Conservation (phyloP, 805 yeast species). For the Candida tammaniensis region DNA sequence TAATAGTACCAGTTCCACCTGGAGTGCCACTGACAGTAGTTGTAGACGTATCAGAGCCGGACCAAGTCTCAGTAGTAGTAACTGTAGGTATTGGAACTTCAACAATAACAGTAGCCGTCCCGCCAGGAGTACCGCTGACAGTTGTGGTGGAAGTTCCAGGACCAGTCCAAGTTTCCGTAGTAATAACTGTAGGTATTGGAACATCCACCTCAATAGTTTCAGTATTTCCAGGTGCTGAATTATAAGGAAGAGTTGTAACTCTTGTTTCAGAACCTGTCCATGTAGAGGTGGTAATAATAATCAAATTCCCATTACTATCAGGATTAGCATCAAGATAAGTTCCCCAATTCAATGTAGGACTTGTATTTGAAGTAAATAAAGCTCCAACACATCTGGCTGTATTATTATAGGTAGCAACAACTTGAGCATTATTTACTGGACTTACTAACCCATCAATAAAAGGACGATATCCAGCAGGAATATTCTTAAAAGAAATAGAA, state of each 20-base stretch:
- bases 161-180: slow-evolving; percentile 14
- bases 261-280: slow-evolving; percentile 18
- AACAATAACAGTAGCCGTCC: slow-evolving; percentile 21
- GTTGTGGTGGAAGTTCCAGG: slow-evolving; percentile 15
- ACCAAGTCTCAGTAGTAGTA: slow-evolving; percentile 13
- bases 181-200: slow-evolving; percentile 19
- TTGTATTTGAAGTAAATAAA: no score
- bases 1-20: slow-evolving; percentile 21
- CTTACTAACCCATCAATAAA: slow-evolving; percentile 14
- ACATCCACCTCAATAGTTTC: slow-evolving; percentile 21
- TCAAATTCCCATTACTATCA: slow-evolving; percentile 15
- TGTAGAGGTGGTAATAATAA: slow-evolving; percentile 16
- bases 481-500: slow-evolving; percentile 14
- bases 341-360: background rate
- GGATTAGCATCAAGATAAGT: slow-evolving; percentile 2
- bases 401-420: background rate
- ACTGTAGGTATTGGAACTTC: slow-evolving; percentile 18
- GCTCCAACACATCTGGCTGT: slow-evolving; percentile 1
- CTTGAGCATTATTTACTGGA: background rate
- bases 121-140: slow-evolving; percentile 5
- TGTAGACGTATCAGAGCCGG: slow-evolving; percentile 7
- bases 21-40: no score
- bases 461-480: slow-evolving; percentile 30
- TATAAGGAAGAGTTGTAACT: slow-evolving; percentile 16
- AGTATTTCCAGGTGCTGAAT: slow-evolving; percentile 18